phyloP scores from a whole-genome alignment of 139 green algal species.

The Klebsormidium nitens region DNA sequence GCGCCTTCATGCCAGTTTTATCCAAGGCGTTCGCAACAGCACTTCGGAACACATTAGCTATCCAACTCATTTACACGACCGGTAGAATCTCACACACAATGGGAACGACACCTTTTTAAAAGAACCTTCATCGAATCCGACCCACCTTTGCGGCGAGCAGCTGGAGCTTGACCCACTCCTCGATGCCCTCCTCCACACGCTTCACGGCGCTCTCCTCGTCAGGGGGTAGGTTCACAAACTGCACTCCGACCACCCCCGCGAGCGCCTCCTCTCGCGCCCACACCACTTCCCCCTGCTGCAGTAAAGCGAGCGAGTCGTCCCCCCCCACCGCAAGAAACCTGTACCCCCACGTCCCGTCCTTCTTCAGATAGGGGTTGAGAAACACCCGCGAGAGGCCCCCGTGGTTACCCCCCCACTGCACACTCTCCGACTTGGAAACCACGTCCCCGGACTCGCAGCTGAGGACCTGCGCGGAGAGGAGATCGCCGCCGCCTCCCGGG shows the following conservation, averaged over 20 bases:
- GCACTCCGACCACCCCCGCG: slow-evolving; percentile 23
- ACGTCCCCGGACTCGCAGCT: too few species aligned
- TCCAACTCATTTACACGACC: too few species aligned
- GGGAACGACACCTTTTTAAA: too few species aligned
- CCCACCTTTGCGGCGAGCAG: background rate
- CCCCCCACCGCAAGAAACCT: slow-evolving; percentile 22
- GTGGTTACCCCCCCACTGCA: too few species aligned
- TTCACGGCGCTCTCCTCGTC: slow-evolving; percentile 6
- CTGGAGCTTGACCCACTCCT: slow-evolving; percentile 17
- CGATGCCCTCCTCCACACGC: slow-evolving; percentile 18
- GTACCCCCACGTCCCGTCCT: slow-evolving; percentile 17
- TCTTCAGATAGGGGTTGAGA: slow-evolving; percentile 20
- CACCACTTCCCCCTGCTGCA: slow-evolving; percentile 39
- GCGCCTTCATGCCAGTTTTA: too few species aligned
- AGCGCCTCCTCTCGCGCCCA: slow-evolving; percentile 74
- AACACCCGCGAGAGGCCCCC: too few species aligned
- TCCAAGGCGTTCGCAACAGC: too few species aligned
- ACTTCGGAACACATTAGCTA: too few species aligned
- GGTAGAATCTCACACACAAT: too few species aligned
- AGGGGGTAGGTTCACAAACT: slow-evolving; percentile 70
- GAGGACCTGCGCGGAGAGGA: too few species aligned
- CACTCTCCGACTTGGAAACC: too few species aligned
- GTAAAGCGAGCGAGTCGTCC: slow-evolving; percentile 24
- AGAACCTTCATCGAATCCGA: background rate
- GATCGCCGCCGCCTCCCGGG: too few species aligned